Evolutionary conservation across 2,329 filamentous ascomycete genomes (phyloP).

Genomic region (Lasiodiplodia citricola): DNA sequence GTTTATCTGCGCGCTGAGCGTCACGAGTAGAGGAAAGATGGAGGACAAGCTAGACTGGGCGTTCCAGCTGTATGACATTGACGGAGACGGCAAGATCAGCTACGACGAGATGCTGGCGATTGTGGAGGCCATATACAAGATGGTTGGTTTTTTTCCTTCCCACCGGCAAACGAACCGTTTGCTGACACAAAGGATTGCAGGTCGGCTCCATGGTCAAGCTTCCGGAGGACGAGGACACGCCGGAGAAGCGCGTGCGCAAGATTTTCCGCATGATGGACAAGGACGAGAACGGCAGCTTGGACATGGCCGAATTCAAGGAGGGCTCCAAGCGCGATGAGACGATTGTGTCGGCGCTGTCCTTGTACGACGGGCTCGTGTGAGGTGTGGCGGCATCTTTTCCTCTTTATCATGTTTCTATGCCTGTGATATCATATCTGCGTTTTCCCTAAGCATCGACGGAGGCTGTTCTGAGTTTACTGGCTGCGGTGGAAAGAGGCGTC

Average conservation of each 20-base stretch:
- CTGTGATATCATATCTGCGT: slow-evolving; percentile 47
- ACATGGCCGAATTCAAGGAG: slow-evolving; percentile 99
- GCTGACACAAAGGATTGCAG: slow-evolving; percentile 53
- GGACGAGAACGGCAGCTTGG: slow-evolving; percentile 95
- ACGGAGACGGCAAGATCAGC: slow-evolving; percentile 97
- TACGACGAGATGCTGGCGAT: slow-evolving; percentile 99
- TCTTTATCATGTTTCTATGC: slow-evolving; percentile 38
- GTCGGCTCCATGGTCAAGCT: slow-evolving; percentile 99
- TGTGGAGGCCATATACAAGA: slow-evolving; percentile 99
- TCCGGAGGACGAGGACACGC: slow-evolving; percentile 97
- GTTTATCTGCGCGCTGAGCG: slow-evolving; percentile 97
- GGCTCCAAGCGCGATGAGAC: slow-evolving; percentile 98
- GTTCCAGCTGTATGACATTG: slow-evolving; percentile 98
- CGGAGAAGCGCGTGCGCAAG: slow-evolving; percentile 96
- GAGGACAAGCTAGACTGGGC: slow-evolving; percentile 99
- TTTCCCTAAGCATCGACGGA: slow-evolving; percentile 38
- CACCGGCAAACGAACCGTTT: not conserved
- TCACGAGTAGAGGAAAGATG: slow-evolving; percentile 97
- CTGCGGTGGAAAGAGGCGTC: slow-evolving; percentile 15
- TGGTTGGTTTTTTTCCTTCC: slow-evolving; percentile 63
- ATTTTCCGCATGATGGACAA: slow-evolving; percentile 99
- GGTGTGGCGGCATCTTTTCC: slow-evolving; percentile 30
- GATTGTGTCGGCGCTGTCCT: slow-evolving; percentile 92
- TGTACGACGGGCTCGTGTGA: slow-evolving; percentile 94
- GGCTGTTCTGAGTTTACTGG: slow-evolving; percentile 29